Evolutionary conservation across 2,329 filamentous ascomycete genomes (phyloP).

Genomic region (Cercospora brassicicola): DNA sequence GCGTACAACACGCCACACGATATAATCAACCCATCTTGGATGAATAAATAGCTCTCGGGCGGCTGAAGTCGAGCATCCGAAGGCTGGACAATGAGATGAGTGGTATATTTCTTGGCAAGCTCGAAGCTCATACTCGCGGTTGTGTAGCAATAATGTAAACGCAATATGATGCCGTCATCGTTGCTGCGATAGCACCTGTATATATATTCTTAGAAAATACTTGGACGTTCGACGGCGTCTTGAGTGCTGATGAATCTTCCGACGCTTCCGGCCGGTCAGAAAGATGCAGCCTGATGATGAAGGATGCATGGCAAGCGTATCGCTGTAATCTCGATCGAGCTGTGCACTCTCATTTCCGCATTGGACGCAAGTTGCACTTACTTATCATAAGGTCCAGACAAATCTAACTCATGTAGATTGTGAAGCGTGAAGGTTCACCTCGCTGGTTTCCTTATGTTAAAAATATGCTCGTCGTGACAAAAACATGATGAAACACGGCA

Average conservation of each 20-base stretch:
- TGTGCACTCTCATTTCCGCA: not conserved
- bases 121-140: constrained; percentile 17
- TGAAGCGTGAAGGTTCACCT: not conserved
- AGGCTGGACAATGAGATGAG: constrained; percentile 54
- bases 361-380: not conserved
- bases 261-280: constrained; percentile 2
- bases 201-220: not conserved
- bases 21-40: constrained; percentile 46
- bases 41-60: constrained; percentile 44
- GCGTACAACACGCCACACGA: constrained; percentile 44
- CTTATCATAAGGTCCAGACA: not conserved
- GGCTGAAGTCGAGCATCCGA: constrained; percentile 46
- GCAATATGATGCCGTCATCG: not conserved
- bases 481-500: not conserved
- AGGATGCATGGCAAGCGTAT: constrained; percentile 1
- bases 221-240: not conserved
- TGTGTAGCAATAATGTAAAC: not conserved
- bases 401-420: not conserved
- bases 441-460: not conserved
- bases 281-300: constrained; percentile 5
- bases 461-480: not conserved
- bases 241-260: constrained; percentile 4
- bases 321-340: constrained; percentile 4
- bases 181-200: not conserved
- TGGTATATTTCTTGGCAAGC: constrained; percentile 17